Evolutionary conservation across 257 asterid species (phyloP).

Genomic region (Coffea eugenioides): DNA sequence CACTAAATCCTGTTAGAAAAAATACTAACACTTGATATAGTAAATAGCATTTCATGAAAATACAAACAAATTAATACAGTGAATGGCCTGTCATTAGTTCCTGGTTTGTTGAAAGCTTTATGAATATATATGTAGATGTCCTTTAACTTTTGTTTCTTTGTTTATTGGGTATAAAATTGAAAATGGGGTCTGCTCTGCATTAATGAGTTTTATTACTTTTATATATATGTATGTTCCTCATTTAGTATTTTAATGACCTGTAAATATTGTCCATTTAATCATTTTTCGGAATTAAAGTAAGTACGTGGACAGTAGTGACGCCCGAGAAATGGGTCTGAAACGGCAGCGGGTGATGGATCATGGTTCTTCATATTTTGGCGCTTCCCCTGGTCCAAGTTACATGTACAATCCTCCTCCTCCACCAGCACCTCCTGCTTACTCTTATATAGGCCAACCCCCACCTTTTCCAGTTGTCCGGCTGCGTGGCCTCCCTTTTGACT

Average conservation of each 20-base stretch:
- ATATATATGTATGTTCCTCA: neutral
- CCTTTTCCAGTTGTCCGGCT: conserved; percentile 93
- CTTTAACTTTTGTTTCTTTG: neutral
- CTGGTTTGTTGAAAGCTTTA: neutral
- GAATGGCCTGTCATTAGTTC: neutral
- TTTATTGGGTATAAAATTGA: neutral
- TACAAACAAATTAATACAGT: no score
- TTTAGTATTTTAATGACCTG: neutral
- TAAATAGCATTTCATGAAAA: no score
- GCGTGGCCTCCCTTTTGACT: conserved; percentile 95
- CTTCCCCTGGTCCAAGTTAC: conserved; percentile 61
- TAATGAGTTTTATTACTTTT: neutral
- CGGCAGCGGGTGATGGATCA: conserved; percentile 88
- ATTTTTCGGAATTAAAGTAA: conserved; percentile 35
- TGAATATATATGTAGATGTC: neutral
- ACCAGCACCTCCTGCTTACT: conserved; percentile 54
- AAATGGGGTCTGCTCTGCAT: neutral
- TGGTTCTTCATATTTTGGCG: conserved; percentile 59
- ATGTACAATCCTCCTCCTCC: conserved; percentile 78
- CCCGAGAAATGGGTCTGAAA: conserved; percentile 87
- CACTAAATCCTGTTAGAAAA: no score
- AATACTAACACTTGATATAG: no score
- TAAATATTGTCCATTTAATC: neutral
- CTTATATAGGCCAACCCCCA: conserved; percentile 64
- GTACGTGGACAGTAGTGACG: conserved; percentile 62